These are phyloP conservation scores for Adansonia madagascariensis DNA, from an alignment of 441 rosid genomes.

Conservation along the genomic window DNA sequence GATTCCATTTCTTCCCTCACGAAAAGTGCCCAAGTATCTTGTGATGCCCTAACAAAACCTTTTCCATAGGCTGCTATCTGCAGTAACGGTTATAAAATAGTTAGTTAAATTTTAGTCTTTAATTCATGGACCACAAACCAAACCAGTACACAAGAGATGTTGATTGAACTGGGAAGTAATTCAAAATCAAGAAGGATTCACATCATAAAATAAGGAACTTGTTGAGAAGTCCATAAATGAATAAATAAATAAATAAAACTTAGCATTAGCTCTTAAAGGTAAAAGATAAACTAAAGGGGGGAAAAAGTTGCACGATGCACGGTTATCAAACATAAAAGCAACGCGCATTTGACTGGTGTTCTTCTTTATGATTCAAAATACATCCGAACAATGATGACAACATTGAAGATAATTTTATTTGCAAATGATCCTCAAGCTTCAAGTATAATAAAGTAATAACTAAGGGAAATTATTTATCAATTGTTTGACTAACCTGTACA, in stretches of 20 bases:
- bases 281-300: background rate
- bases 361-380: background rate
- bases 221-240: background rate
- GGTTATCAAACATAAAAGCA: background rate
- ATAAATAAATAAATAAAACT: background rate
- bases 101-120: conserved; percentile 28
- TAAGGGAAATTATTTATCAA: background rate
- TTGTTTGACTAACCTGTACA: conserved; percentile 70
- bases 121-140: background rate
- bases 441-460: background rate
- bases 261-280: background rate
- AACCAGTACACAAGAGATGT: background rate
- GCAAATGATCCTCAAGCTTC: background rate
- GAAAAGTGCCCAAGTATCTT: conserved; percentile 85
- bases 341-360: background rate
- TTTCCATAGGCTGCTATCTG: conserved; percentile 95
- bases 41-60: conserved; percentile 87
- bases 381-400: background rate
- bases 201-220: background rate
- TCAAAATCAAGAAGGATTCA: background rate
- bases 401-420: background rate
- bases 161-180: conserved; percentile 4
- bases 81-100: background rate
- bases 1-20: conserved; percentile 55
- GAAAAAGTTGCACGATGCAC: no score